Conservation (phyloP, 2,329 filamentous ascomycete species). For the Arthroderma sp. region DNA sequence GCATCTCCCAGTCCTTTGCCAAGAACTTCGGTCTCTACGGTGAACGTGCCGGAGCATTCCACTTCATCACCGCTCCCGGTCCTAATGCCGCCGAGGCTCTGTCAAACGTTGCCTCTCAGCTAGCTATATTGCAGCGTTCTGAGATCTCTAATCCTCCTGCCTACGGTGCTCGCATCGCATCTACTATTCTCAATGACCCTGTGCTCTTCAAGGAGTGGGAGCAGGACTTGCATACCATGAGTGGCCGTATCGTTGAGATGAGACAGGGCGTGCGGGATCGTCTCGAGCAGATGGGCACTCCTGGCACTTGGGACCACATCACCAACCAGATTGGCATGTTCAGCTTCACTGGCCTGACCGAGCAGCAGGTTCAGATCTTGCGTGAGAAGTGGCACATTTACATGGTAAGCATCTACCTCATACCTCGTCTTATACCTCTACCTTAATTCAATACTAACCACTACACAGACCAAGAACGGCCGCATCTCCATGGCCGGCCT, state of each 20-base stretch:
- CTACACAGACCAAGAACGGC: slow-evolving; percentile 72
- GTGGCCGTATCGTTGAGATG: slow-evolving; percentile 89
- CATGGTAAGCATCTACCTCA: slow-evolving; percentile 27
- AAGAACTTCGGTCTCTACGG: slow-evolving; percentile 77
- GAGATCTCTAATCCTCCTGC: slow-evolving; percentile 96
- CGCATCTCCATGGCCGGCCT: slow-evolving; percentile 98
- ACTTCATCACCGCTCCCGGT: slow-evolving; percentile 68
- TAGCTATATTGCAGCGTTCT: slow-evolving; percentile 86
- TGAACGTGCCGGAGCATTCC: slow-evolving; percentile 91
- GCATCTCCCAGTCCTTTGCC: slow-evolving; percentile 49
- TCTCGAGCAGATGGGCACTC: slow-evolving; percentile 73
- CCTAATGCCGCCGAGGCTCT: slow-evolving; percentile 51
- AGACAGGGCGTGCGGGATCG: slow-evolving; percentile 62
- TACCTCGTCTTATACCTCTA: background rate
- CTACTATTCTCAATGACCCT: slow-evolving; percentile 69
- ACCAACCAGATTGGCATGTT: slow-evolving; percentile 99
- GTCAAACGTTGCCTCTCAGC: slow-evolving; percentile 64
- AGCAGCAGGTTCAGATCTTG: slow-evolving; percentile 37
- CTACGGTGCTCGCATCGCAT: slow-evolving; percentile 83
- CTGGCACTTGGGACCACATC: slow-evolving; percentile 91
- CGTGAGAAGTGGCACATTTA: slow-evolving; percentile 41
- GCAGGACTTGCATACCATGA: slow-evolving; percentile 83
- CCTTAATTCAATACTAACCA: slow-evolving; percentile 1
- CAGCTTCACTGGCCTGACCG: slow-evolving; percentile 55
- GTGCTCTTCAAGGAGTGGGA: slow-evolving; percentile 83